Evolutionary conservation across 2,329 filamentous ascomycete genomes (phyloP), one percentile per base, ranked within the genome.

Genomic region (Ilyonectria mors-panacis): DNA sequence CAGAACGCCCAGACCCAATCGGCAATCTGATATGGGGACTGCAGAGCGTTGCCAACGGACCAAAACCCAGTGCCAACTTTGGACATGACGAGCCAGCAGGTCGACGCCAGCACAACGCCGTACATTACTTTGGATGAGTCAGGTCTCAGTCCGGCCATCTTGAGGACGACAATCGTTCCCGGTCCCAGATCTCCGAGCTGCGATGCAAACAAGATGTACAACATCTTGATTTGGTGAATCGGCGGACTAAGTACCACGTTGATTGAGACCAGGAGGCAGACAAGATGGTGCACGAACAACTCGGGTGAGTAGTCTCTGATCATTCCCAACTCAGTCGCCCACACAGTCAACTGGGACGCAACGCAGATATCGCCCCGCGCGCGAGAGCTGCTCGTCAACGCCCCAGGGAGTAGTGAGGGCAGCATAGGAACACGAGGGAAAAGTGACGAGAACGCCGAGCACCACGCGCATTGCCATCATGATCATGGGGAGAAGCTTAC

Each of bases 151-250:
- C 74, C 75, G 2, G 53, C 47, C n/a, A 54, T 66, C 58, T 72
- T 70, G n/a, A 77, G 53, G 9, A 76, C 48, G 21, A 56, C 62
- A 7, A 75, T 59, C n/a, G 63, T 53, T 9, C 63, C 72, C 2
- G 73, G 66, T 0, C 68, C 68, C 6, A 76, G 53, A 30, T 77
- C 74, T 8, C 75, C 75, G 0, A 74, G 48, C 26, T 76, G 71
- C n/a, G 75, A 73, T 4, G 72, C 70, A 51, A 74, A 70, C 58
- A 68, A 73, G 23, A 77, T 69, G 28, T 74, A 76, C 1, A 76
- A n/a, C 17, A 74, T 72, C 47, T 73, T 73, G 37, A 77, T 73
- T 5, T 73, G 73, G 58, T 77, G 73, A 21, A 75, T 57, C 6
- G 65, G 54, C 1, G 75, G 72, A 13, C 71, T 69, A 23, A 75